A percentile compares a stretch with the other conserved stretches of the same genome.
Conservation (phyloP, 208 protist genomes). For the Naegleria fowleri region DNA sequence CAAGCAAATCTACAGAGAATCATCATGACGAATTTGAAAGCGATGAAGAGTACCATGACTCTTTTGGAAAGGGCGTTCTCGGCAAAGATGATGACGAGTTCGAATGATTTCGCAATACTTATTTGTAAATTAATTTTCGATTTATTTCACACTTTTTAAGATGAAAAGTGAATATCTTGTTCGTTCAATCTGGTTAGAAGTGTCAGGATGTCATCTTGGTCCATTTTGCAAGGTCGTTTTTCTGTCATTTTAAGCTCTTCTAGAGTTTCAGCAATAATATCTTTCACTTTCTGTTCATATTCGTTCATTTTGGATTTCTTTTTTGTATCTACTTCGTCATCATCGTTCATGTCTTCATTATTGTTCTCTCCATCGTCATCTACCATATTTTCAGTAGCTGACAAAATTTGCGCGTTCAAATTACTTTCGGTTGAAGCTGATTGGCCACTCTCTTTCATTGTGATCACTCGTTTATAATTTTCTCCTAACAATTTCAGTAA, state of each 20-base stretch:
- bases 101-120: too few relatives aligned
- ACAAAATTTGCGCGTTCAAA: not conserved
- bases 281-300: conserved; percentile 41
- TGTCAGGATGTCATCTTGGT: conserved; percentile 63
- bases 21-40: not conserved
- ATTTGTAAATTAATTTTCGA: too few relatives aligned
- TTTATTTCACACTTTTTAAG: too few relatives aligned
- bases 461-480: conserved; percentile 64
- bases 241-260: conserved; percentile 46
- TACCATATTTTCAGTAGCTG: not conserved
- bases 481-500: conserved; percentile 62
- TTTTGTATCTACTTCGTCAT: not conserved
- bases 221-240: conserved; percentile 57
- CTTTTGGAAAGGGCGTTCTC: not conserved
- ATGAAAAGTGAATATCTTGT: conserved; percentile 32
- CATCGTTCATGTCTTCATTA: conserved; percentile 4
- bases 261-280: conserved; percentile 46
- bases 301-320: not conserved
- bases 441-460: conserved; percentile 35
- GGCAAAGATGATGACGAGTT: not conserved
- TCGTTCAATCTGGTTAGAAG: conserved; percentile 35
- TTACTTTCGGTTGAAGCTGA: not conserved
- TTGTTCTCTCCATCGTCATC: not conserved
- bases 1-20: not conserved
- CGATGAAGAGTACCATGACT: not conserved